Base-by-base conservation (phyloP, 2,329 filamentous ascomycete genomes). In the Diplodia scrobiculata region DNA sequence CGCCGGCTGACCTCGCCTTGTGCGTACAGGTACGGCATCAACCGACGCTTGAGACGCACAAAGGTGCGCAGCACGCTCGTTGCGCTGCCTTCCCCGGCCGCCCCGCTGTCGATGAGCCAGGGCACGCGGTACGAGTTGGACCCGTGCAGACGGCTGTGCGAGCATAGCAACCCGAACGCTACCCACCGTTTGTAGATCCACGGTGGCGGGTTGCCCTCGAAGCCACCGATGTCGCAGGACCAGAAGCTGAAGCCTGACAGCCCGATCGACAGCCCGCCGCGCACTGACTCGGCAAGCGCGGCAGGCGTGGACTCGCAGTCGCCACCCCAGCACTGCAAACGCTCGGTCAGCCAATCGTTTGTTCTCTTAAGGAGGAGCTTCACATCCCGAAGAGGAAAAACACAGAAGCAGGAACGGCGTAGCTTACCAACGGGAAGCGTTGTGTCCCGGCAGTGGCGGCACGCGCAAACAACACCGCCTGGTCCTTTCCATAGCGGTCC, bases 121-220 rank as follows among this genome's bases (percentile, higher is more conserved):
- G 89, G 89, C n/a, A 91, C 88, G 19, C 89, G 87, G 77, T 90
- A 91, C 3, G 86, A 89, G 68, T 82, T 84, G 60, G 86, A 88
- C 2, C 89, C 89, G 73, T 91, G 89, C 11, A 91, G 81, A 14
- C 89, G 84, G 45, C 87, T 89, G 75, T 91, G 89, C 10, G 85
- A 86, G 70, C 87, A 90, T 48, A 91, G 78, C 1, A 91, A 81
- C 0, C 89, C 89, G 75, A 91, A 90, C n/a, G 88, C 88, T 5
- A 91, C 88, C 89, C 89, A 91, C 58, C 89, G 86, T 78, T 91
- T 91, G 77, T 91, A 91, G 71, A 91, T 84, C 79, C 86, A 87
- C 0, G 86, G 87, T 1, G 82, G 83, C 3, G 89, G 89, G 3
- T 78, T 83, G 2, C 89, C 89, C 72, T 91, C 89, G 70, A 91